A percentile compares a stretch with the other conserved stretches of the same genome.
Conservation (phyloP, 225 moss, liverwort and hornwort genomes). For the Sphagnum contortum region DNA sequence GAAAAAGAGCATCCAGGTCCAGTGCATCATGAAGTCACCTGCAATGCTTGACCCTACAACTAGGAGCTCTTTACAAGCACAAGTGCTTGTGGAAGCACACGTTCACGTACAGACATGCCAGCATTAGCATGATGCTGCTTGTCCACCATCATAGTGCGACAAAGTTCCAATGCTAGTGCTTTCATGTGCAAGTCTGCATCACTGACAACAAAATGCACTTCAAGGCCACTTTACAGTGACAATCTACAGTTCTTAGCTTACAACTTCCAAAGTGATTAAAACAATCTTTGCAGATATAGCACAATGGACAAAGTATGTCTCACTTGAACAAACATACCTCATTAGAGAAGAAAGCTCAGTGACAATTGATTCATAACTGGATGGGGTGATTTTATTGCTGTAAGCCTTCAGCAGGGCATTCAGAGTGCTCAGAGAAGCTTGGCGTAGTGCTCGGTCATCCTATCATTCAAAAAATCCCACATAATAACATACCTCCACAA, state of each 20-base stretch:
- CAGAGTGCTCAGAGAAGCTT: constrained; percentile 93
- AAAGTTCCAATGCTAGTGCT: constrained; percentile 92
- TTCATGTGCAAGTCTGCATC: constrained; percentile 99
- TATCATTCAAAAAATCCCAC: constrained; percentile 9
- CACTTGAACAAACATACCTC: constrained; percentile 27
- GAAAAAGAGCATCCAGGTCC: too few relatives aligned
- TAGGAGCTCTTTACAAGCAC: constrained; percentile 89
- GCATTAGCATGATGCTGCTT: constrained; percentile 92
- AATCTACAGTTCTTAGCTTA: too few relatives aligned
- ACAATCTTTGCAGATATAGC: too few relatives aligned
- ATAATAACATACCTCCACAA: too few relatives aligned
- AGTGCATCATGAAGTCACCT: constrained; percentile 30
- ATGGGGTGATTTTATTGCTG: constrained; percentile 81
- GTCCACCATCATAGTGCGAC: constrained; percentile 99
- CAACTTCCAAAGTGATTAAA: too few relatives aligned
- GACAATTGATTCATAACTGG: constrained; percentile 92
- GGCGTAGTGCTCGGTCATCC: constrained; percentile 90
- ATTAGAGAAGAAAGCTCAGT: constrained; percentile 92
- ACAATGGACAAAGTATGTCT: too few relatives aligned
- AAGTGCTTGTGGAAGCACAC: constrained; percentile 93
- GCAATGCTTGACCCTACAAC: constrained; percentile 96
- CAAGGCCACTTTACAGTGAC: too few relatives aligned
- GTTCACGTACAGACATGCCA: constrained; percentile 84
- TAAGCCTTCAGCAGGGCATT: constrained; percentile 88
- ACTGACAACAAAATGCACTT: constrained; percentile 26